These are phyloP conservation scores for Diaporthe destruens DNA, from an alignment of 2,329 filamentous ascomycete genomes.

Conservation along the genomic window DNA sequence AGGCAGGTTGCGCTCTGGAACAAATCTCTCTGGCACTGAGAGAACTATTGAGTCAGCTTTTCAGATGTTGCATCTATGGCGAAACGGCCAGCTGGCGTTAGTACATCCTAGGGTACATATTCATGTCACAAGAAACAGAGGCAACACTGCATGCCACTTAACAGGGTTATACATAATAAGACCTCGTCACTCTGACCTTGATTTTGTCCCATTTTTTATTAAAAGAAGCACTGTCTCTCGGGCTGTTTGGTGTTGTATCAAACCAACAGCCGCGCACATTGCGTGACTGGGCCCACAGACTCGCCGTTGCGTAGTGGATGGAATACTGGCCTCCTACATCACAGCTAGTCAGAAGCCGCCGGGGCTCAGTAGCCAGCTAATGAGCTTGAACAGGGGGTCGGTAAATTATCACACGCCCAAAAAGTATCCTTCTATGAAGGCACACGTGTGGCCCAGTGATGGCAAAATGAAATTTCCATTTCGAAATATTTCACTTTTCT, in stretches of 20 bases:
- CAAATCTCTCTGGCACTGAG: slow-evolving; percentile 51
- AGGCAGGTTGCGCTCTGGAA: slow-evolving; percentile 50
- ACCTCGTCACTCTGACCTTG: not conserved
- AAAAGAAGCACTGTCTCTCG: not conserved
- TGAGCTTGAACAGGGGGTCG: not conserved
- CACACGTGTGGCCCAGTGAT: slow-evolving; percentile 14
- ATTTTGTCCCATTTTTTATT: not conserved
- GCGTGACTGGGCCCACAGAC: not conserved
- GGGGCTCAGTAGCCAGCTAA: not conserved
- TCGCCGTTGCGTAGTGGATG: not conserved
- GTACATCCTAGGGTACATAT: not conserved
- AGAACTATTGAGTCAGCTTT: not conserved
- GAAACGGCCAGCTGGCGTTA: slow-evolving; percentile 24
- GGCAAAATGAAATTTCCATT: no score
- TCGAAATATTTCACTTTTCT: no score
- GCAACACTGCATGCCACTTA: not conserved
- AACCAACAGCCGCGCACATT: not conserved
- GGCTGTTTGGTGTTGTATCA: not conserved
- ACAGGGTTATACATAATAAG: not conserved
- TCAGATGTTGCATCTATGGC: slow-evolving; percentile 4
- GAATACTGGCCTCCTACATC: not conserved
- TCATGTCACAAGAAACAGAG: slow-evolving; percentile 2
- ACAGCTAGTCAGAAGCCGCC: not conserved
- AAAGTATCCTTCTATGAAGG: not conserved
- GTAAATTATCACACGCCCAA: not conserved